Percentiles rank a stretch among this genome's conserved stretches.
These are phyloP conservation scores for Cyberlindnera bimundalis DNA, from an alignment of 805 yeast species.

Conservation along the genomic window DNA sequence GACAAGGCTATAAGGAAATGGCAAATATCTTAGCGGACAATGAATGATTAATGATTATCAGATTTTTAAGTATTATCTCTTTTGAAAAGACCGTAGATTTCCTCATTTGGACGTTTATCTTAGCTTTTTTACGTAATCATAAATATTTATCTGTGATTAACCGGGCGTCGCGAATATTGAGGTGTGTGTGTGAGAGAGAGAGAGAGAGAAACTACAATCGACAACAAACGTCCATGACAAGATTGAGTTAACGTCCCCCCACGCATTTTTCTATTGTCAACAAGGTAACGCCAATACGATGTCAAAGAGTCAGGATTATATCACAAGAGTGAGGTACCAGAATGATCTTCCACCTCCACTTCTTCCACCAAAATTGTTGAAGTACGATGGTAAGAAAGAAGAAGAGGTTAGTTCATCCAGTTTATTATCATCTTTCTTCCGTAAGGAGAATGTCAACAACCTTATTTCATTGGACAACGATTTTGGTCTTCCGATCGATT, in stretches of 20 bases:
- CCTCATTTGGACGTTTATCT: constrained; percentile 1
- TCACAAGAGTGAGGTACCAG: constrained; percentile 77
- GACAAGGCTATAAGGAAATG: constrained; percentile 22
- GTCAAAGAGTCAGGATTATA: constrained; percentile 64
- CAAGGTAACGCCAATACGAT: constrained; percentile 24
- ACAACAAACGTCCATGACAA: not conserved
- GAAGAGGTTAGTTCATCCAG: constrained; percentile 48
- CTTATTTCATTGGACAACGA: constrained; percentile 57
- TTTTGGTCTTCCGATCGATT: constrained; percentile 75
- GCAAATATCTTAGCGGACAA: constrained; percentile 23
- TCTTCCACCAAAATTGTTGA: constrained; percentile 80
- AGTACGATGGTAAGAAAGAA: constrained; percentile 39
- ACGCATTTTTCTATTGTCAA: too few species aligned
- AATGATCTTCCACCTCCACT: constrained; percentile 93
- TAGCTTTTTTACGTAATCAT: not conserved
- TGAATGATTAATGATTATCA: constrained; percentile 4
- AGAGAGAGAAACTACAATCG: not conserved
- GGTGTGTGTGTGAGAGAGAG: too few species aligned
- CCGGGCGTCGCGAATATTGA: too few species aligned
- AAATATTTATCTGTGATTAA: too few species aligned
- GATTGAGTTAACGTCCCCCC: too few species aligned
- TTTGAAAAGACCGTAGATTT: constrained; percentile 1
- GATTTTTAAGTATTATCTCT: not conserved
- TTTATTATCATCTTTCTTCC: constrained; percentile 66
- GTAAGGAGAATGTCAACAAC: constrained; percentile 62